These are phyloP conservation scores for Leccinum obscurum DNA, from an alignment of 768 basidiomycete genomes.

Conservation along the genomic window DNA sequence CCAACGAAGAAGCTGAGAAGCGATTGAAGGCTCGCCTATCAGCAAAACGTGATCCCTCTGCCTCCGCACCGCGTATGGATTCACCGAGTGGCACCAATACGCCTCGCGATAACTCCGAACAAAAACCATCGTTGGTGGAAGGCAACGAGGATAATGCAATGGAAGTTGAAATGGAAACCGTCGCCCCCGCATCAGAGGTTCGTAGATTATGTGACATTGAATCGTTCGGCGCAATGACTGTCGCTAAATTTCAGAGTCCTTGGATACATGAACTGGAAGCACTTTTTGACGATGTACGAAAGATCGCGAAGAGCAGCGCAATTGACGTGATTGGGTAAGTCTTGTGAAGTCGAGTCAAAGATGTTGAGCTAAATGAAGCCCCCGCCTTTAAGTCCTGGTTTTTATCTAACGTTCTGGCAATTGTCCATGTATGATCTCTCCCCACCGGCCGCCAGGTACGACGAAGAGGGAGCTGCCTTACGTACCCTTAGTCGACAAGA, in stretches of 20 bases:
- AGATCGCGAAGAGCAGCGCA: slow-evolving; percentile 65
- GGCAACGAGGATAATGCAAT: slow-evolving; percentile 49
- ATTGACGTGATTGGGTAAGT: slow-evolving; percentile 72
- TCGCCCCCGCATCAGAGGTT: slow-evolving; percentile 29
- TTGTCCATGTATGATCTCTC: slow-evolving; percentile 86
- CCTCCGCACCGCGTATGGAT: slow-evolving; percentile 56
- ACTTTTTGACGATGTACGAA: slow-evolving; percentile 75
- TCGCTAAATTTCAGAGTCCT: slow-evolving; percentile 47
- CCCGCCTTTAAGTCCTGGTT: slow-evolving; percentile 63
- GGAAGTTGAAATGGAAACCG: slow-evolving; percentile 47
- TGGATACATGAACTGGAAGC: slow-evolving; percentile 78
- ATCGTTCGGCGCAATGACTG: slow-evolving; percentile 6
- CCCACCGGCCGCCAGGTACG: slow-evolving; percentile 75
- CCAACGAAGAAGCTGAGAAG: slow-evolving; percentile 76
- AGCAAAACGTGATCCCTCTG: slow-evolving; percentile 71
- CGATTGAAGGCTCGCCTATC: slow-evolving; percentile 73
- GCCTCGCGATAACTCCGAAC: slow-evolving; percentile 26
- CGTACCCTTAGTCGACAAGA: slow-evolving; percentile 66
- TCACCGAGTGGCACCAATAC: slow-evolving; percentile 50
- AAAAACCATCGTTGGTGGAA: slow-evolving; percentile 28
- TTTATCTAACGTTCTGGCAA: slow-evolving; percentile 98
- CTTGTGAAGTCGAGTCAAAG: slow-evolving; percentile 3
- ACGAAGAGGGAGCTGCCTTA: slow-evolving; percentile 68
- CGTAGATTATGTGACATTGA: slow-evolving; percentile 6
- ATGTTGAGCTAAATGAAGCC: slow-evolving; percentile 5